Evolutionary conservation across 176 grass and related monocot genomes (phyloP).

Genomic region (Ensete ventricosum): DNA sequence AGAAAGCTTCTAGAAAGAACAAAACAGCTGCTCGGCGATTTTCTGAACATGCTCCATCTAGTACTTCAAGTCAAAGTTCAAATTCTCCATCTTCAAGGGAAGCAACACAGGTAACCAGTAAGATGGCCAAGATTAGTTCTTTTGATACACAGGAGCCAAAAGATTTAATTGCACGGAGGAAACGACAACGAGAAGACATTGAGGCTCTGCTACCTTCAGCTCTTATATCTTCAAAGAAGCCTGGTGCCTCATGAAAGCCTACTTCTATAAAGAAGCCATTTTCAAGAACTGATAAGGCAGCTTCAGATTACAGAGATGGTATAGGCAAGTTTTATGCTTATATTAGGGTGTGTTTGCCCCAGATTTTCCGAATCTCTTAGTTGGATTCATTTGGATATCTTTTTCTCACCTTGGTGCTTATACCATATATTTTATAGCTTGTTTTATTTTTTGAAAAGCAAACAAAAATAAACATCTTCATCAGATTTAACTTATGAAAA

Average conservation of each 20-base stretch:
- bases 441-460: no score
- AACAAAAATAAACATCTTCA: no score
- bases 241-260: conserved; percentile 17
- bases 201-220: conserved; percentile 60
- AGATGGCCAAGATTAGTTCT: conserved; percentile 31
- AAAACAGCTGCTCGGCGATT: conserved; percentile 27
- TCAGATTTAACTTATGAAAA: no score
- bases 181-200: conserved; percentile 61
- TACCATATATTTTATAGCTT: no score
- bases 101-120: conserved; percentile 16
- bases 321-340: background rate
- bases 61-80: conserved; percentile 24
- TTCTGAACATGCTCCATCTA: conserved; percentile 35
- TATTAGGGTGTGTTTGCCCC: no score
- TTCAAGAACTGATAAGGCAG: background rate
- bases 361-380: background rate
- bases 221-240: conserved; percentile 69
- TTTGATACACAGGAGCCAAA: conserved; percentile 23
- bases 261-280: conserved; percentile 23
- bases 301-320: background rate
- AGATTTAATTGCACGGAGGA: conserved; percentile 50
- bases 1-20: background rate
- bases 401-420: no score
- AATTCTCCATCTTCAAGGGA: conserved; percentile 7
- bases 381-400: no score